These are phyloP conservation scores for Striga hermonthica DNA, from an alignment of 305 asterid species.

Conservation along the genomic window DNA sequence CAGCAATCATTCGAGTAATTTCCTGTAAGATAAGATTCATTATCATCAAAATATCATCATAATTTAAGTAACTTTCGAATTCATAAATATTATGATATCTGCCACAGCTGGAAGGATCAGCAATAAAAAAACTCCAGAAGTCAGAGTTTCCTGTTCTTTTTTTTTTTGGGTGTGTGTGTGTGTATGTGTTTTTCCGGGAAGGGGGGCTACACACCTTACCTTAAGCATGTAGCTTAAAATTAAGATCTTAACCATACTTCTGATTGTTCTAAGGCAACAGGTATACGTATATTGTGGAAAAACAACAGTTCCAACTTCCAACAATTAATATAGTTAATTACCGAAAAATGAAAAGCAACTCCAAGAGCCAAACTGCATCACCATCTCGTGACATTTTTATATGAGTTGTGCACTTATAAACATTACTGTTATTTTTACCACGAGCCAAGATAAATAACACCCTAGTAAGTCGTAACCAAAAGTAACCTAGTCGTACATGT, in stretches of 20 bases:
- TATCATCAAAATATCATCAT: slow-evolving; percentile 23
- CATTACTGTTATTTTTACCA: neutral
- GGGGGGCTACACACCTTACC: slow-evolving; percentile 8
- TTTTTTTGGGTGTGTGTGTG: neutral
- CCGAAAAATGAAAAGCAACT: slow-evolving; percentile 13
- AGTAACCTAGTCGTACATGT: neutral
- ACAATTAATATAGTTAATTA: neutral
- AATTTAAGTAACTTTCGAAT: slow-evolving; percentile 1
- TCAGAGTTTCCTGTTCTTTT: neutral
- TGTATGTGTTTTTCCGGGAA: too few relatives aligned
- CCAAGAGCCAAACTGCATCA: slow-evolving; percentile 13
- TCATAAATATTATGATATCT: neutral
- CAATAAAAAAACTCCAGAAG: too few relatives aligned
- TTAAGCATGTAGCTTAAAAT: slow-evolving; percentile 12
- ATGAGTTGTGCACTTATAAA: slow-evolving; percentile 12
- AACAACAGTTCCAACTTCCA: neutral
- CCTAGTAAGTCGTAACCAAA: neutral
- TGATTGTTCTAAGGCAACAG: neutral
- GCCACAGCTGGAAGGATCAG: too few relatives aligned
- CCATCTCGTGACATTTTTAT: neutral
- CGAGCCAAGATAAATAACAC: neutral
- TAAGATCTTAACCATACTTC: slow-evolving; percentile 12
- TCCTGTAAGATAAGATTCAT: slow-evolving; percentile 52
- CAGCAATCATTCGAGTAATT: slow-evolving; percentile 81
- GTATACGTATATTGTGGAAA: neutral